These are phyloP conservation scores for Ramalina peruviana DNA, from an alignment of 495 filamentous ascomycete genomes.

Conservation along the genomic window DNA sequence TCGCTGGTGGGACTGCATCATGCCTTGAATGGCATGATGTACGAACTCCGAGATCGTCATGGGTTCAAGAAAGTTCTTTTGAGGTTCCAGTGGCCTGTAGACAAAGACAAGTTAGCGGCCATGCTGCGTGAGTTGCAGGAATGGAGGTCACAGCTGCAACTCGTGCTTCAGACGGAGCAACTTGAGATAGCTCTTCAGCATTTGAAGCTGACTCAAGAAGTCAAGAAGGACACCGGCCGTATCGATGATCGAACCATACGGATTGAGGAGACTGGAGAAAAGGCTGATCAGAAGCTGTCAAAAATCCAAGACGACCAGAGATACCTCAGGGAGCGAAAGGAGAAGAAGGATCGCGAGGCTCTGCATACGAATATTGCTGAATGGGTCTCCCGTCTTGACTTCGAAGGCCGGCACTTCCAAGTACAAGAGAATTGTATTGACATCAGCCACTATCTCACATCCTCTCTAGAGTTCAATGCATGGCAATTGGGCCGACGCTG, in stretches of 20 bases:
- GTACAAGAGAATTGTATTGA: slow-evolving; percentile 3
- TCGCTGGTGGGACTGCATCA: neutral
- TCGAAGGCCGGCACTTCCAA: slow-evolving; percentile 7
- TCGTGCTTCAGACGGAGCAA: neutral
- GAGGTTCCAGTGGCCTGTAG: neutral
- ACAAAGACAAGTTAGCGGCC: neutral
- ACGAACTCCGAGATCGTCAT: neutral
- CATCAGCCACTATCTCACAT: slow-evolving; percentile 6
- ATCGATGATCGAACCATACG: neutral
- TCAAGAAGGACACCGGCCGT: neutral
- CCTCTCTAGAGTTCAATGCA: slow-evolving; percentile 11
- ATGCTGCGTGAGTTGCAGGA: neutral
- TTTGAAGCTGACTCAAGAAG: neutral
- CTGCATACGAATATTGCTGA: slow-evolving; percentile 1
- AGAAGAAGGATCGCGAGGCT: slow-evolving; percentile 4
- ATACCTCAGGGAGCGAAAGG: neutral
- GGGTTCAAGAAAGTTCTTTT: neutral
- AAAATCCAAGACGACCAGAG: neutral
- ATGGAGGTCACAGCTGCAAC: neutral
- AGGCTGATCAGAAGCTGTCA: no score
- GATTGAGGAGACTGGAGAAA: no score
- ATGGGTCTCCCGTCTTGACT: slow-evolving; percentile 13
- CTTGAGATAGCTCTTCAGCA: neutral
- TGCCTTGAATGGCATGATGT: neutral
- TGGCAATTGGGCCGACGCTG: slow-evolving; percentile 12